Evolutionary conservation across 2,329 filamentous ascomycete species (phyloP), one percentile per base, ranked within the genome.

Genomic region (Anthostomella pinea): DNA sequence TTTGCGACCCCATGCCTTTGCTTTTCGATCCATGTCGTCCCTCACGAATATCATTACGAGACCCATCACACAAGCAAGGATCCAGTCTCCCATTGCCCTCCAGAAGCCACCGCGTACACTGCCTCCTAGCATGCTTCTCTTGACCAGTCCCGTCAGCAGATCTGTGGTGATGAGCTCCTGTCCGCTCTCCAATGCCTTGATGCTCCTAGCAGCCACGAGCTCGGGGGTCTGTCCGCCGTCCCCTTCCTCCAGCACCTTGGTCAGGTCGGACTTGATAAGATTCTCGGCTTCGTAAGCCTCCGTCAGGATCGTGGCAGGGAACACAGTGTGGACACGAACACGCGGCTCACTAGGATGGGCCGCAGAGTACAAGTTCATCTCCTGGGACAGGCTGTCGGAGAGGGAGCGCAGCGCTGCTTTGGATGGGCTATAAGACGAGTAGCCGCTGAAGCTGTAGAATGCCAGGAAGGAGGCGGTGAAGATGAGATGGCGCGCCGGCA

Each of bases 401-500:
- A 87, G 66, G 10, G 75, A 72, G 22, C 81, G 75, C 43, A 87
- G 69, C 10, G 83, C 83, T 3, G 80, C 74, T 61, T 87, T 87
- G 16, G 77, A 67, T 4, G 82, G 81, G 1, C 74, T 69, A 54
- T 87, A 87, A 0, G 81, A 71, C 0, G 67, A 63, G 52, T 85
- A 87, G 18, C 83, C 83, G 7, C 78, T 70, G 11, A 86, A 58
- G 8, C 77, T 73, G 30, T 75, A 70, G 49, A 85, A 81, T 1
- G 76, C 74, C n/a, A 75, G 60, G 4, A 73, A 68, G 2, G 80
- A 84, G 6, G 74, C 77, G 1, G 83, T 87, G 53, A 87, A 81
- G 45, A 87, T 76, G 45, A 87, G 70, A 47, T 86, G 82, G 9
- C 81, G 68, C 1, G 35, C 29, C 9, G 33, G 18, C 8, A 18